Conservation (phyloP, 2,329 filamentous ascomycete genomes). For the Aspergillus chevalieri region DNA sequence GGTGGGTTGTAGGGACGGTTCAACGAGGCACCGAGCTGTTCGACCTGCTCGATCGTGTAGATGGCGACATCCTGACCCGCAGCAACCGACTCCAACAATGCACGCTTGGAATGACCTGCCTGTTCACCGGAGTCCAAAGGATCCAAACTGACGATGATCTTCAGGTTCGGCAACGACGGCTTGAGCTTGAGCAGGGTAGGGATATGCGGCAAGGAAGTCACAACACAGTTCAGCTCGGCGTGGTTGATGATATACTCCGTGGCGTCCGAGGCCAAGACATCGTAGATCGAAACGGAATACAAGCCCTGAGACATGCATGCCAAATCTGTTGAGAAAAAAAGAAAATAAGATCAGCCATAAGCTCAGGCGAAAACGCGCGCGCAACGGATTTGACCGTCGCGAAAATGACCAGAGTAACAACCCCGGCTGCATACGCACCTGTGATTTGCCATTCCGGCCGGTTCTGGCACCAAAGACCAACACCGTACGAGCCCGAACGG, state of each 20-base stretch:
- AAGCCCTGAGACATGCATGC: conserved; percentile 81
- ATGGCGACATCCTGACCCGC: conserved; percentile 68
- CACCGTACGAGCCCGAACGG: conserved; percentile 58
- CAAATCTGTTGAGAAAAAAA: conserved; percentile 54
- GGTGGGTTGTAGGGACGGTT: conserved; percentile 67
- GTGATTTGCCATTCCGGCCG: conserved; percentile 83
- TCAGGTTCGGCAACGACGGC: conserved; percentile 69
- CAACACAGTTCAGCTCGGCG: conserved; percentile 66
- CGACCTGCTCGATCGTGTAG: conserved; percentile 72
- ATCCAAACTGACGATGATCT: conserved; percentile 83
- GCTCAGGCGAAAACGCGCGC: neutral
- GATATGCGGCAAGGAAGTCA: conserved; percentile 74
- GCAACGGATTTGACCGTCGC: neutral
- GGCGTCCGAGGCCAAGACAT: conserved; percentile 84
- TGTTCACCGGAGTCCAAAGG: conserved; percentile 73
- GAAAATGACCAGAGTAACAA: neutral
- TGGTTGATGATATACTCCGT: conserved; percentile 97
- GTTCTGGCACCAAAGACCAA: conserved; percentile 84
- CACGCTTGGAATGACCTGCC: conserved; percentile 69
- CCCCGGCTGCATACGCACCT: conserved; percentile 41
- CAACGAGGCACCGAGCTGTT: conserved; percentile 67
- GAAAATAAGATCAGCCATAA: neutral
- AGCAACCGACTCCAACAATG: conserved; percentile 70
- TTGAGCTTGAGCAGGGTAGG: conserved; percentile 74
- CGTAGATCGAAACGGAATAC: conserved; percentile 89